Conservation (phyloP, 495 filamentous ascomycete species). For the Neurospora cerealis region DNA sequence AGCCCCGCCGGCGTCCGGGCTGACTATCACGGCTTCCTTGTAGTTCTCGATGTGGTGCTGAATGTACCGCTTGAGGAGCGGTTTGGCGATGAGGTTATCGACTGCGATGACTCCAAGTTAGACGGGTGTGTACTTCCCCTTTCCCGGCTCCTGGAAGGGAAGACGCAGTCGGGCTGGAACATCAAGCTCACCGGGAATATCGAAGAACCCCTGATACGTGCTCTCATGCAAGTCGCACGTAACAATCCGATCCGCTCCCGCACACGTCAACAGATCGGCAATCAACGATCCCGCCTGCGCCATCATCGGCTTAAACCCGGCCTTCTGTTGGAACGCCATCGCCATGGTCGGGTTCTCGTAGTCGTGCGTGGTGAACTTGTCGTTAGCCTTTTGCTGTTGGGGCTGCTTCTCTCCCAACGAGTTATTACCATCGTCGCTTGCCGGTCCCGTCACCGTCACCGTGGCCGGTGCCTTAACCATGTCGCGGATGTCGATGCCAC, state of each 20-base stretch:
- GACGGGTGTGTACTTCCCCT: not conserved
- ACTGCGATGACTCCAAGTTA: constrained; percentile 30
- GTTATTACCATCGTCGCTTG: not conserved
- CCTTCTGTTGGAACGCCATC: constrained; percentile 68
- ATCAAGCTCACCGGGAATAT: constrained; percentile 51
- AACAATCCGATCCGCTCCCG: constrained; percentile 72
- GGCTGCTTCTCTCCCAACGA: constrained; percentile 6
- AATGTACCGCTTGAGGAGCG: constrained; percentile 83
- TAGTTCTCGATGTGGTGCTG: constrained; percentile 77
- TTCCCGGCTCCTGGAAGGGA: not conserved
- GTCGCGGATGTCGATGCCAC: constrained; percentile 15
- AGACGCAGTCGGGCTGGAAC: not conserved
- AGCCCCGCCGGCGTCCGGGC: constrained; percentile 91
- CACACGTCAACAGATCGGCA: constrained; percentile 88
- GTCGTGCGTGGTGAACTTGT: constrained; percentile 45
- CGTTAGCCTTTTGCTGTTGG: constrained; percentile 28
- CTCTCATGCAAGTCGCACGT: constrained; percentile 10
- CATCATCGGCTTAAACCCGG: constrained; percentile 97
- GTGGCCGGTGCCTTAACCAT: not conserved
- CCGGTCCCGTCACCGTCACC: not conserved
- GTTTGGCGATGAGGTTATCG: constrained; percentile 87
- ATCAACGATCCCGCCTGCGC: constrained; percentile 94
- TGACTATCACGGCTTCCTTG: constrained; percentile 84
- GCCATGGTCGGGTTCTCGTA: constrained; percentile 43
- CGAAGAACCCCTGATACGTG: constrained; percentile 77